These are phyloP conservation scores for Phytopythium kandeliae DNA, from an alignment of 352 stramenopile genomes.

Conservation along the genomic window DNA sequence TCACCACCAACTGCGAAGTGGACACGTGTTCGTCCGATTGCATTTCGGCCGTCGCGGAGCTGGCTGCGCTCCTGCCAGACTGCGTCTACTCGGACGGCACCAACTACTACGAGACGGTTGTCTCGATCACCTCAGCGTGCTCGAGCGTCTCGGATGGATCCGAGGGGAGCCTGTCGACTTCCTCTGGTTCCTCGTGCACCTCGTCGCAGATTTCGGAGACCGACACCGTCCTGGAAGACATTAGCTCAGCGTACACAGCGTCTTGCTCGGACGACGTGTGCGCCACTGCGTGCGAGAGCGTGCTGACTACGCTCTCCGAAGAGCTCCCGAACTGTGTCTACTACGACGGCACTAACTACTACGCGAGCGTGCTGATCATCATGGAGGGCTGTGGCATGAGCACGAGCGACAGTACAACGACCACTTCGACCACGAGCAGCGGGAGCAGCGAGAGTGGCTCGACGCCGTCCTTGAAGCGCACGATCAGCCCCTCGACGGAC, in stretches of 20 bases:
- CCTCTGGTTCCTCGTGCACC: neutral
- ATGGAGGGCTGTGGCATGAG: neutral
- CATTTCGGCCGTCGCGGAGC: neutral
- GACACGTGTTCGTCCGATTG: neutral
- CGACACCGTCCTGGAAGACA: neutral
- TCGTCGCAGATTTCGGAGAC: neutral
- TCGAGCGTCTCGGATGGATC: neutral
- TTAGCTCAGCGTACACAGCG: neutral
- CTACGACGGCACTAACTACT: conserved; percentile 3
- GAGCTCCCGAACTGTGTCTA: conserved; percentile 2
- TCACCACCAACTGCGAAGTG: neutral
- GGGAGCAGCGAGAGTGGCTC: neutral
- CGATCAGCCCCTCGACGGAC: neutral
- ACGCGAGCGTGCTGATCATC: neutral
- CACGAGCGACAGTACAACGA: no score
- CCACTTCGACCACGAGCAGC: neutral
- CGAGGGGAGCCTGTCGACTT: neutral
- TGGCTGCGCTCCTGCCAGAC: neutral
- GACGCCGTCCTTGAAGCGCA: neutral
- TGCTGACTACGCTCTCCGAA: neutral
- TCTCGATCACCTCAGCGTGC: neutral
- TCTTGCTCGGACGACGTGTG: neutral
- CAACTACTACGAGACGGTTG: conserved; percentile 2
- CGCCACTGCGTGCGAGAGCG: neutral
- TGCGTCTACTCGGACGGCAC: conserved; percentile 3